These are phyloP conservation scores for Aegilops umbellulata DNA, from an alignment of 176 grass and related monocot species.

Conservation along the genomic window DNA sequence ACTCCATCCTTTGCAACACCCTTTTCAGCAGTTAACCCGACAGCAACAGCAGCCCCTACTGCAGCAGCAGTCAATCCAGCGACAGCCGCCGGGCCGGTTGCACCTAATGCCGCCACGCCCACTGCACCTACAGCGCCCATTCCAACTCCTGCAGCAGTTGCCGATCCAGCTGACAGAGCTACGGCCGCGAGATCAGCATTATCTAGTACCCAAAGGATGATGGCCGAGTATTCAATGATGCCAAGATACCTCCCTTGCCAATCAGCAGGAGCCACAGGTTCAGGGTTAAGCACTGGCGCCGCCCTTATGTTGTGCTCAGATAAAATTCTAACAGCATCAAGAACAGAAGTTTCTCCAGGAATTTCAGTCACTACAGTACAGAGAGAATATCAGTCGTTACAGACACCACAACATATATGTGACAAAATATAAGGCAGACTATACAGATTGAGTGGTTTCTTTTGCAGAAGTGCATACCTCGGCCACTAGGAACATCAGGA, in stretches of 20 bases:
- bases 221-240: conserved; percentile 73
- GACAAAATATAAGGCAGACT: background rate
- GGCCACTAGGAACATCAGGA: conserved; percentile 78
- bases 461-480: conserved; percentile 42
- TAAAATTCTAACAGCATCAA: no score
- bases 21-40: conserved; percentile 56
- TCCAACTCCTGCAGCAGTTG: conserved; percentile 52
- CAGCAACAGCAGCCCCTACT: conserved; percentile 56
- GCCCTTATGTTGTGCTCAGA: conserved; percentile 25
- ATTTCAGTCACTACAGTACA: no score
- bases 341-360: no score
- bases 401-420: background rate
- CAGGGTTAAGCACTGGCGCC: conserved; percentile 63
- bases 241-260: conserved; percentile 79
- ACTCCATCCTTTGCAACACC: conserved; percentile 54
- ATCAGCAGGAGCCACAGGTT: conserved; percentile 41
- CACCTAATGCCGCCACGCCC: conserved; percentile 42
- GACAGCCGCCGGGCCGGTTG: conserved; percentile 47
- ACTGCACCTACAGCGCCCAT: conserved; percentile 50
- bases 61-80: conserved; percentile 56
- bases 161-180: conserved; percentile 51
- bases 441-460: background rate
- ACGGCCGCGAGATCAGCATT: conserved; percentile 67
- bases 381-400: no score
- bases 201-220: conserved; percentile 79